These are phyloP conservation scores for Sclerotinia subarctica DNA, from an alignment of 2,329 filamentous ascomycete genomes.

Conservation along the genomic window DNA sequence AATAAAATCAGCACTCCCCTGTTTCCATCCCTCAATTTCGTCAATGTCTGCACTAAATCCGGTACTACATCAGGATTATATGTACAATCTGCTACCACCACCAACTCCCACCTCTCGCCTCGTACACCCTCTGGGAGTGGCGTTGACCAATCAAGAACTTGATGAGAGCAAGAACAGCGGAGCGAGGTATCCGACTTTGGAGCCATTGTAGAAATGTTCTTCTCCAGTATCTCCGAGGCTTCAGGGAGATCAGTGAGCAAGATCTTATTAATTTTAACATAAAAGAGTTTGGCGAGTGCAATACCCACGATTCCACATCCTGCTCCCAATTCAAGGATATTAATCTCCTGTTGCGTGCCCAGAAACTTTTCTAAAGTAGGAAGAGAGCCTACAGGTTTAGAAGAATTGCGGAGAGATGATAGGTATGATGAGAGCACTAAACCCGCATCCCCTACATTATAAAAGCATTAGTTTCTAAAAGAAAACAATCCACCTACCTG, in stretches of 20 bases:
- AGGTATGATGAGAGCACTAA: constrained; percentile 40
- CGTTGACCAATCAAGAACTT: constrained; percentile 62
- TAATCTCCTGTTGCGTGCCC: constrained; percentile 38
- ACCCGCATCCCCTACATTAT: constrained; percentile 40
- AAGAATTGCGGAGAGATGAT: constrained; percentile 21
- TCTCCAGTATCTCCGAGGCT: constrained; percentile 56
- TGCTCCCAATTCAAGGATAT: constrained; percentile 62
- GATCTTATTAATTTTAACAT: constrained; percentile 42
- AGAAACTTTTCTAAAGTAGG: constrained; percentile 24
- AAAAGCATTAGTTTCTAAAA: constrained; percentile 24
- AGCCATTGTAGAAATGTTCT: constrained; percentile 43
- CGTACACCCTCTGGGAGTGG: constrained; percentile 40
- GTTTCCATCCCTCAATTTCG: constrained; percentile 28
- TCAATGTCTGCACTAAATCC: constrained; percentile 57
- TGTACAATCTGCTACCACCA: constrained; percentile 68
- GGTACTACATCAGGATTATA: constrained; percentile 68
- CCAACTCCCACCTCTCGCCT: constrained; percentile 49
- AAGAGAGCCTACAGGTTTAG: background rate
- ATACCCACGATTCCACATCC: constrained; percentile 69
- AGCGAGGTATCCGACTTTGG: background rate
- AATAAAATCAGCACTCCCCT: constrained; percentile 46
- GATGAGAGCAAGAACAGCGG: constrained; percentile 37
- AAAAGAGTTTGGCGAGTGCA: constrained; percentile 46
- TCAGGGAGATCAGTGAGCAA: constrained; percentile 64
- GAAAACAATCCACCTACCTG: constrained; percentile 22